phyloP scores from a whole-genome alignment of 2,329 filamentous ascomycete genomes.

The Pestalotiopsis sp. region DNA sequence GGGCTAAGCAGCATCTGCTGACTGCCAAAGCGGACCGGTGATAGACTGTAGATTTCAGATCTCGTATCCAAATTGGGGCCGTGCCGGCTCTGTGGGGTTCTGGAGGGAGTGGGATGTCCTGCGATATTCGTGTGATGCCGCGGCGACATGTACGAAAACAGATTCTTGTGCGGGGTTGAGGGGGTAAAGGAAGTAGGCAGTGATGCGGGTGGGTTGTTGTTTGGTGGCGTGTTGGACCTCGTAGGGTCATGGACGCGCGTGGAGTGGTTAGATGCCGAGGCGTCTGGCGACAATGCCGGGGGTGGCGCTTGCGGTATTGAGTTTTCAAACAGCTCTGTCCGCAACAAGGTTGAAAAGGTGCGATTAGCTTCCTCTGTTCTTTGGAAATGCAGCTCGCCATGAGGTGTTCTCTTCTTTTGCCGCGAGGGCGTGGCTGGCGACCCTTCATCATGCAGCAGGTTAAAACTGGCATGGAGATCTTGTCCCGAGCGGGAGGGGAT shows the following conservation, averaged over 20 bases:
- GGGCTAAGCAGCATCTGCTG: slow-evolving; percentile 92
- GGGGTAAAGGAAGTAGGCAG: slow-evolving; percentile 80
- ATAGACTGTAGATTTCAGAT: slow-evolving; percentile 93
- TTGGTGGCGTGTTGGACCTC: slow-evolving; percentile 79
- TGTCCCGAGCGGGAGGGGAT: slow-evolving; percentile 93
- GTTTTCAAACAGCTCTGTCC: slow-evolving; percentile 88
- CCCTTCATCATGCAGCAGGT: slow-evolving; percentile 85
- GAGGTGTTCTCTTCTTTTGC: slow-evolving; percentile 79
- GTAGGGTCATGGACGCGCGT: slow-evolving; percentile 63
- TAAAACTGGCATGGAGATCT: slow-evolving; percentile 91
- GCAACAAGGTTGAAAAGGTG: slow-evolving; percentile 84
- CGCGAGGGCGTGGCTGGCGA: slow-evolving; percentile 90
- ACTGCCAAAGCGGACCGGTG: slow-evolving; percentile 88
- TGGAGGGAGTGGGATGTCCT: slow-evolving; percentile 84
- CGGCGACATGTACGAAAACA: slow-evolving; percentile 88
- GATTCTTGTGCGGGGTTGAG: slow-evolving; percentile 94
- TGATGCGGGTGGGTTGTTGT: slow-evolving; percentile 60
- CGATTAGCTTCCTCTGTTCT: slow-evolving; percentile 93
- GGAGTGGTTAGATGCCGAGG: slow-evolving; percentile 50
- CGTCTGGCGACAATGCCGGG: slow-evolving; percentile 60
- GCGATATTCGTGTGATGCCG: slow-evolving; percentile 67
- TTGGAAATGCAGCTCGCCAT: slow-evolving; percentile 92
- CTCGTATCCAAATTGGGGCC: slow-evolving; percentile 85
- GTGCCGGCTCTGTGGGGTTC: slow-evolving; percentile 85
- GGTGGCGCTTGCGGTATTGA: slow-evolving; percentile 81